Conservation (phyloP, 106 monocot species). For the Gastrodia elata region DNA sequence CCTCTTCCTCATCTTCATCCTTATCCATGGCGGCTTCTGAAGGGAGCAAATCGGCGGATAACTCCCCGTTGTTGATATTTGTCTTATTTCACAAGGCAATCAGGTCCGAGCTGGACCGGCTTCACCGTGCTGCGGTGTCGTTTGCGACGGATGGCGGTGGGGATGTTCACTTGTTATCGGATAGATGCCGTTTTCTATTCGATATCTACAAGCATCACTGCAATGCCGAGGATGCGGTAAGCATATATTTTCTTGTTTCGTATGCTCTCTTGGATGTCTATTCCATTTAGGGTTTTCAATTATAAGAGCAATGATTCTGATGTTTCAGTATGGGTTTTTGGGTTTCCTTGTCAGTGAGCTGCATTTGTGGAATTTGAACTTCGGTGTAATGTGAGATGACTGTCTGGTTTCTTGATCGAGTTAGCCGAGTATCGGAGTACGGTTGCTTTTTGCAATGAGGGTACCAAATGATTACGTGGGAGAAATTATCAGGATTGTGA, state of each 20-base stretch:
- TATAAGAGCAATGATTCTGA: neutral
- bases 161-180: slow-evolving; percentile 45
- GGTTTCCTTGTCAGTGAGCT: neutral
- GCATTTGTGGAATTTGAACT: neutral
- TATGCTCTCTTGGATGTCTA: neutral
- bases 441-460: neutral
- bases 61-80: slow-evolving; percentile 76
- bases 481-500: neutral
- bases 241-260: neutral
- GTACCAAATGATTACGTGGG: neutral
- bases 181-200: slow-evolving; percentile 62
- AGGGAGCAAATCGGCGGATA: slow-evolving; percentile 14
- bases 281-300: neutral
- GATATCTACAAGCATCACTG: slow-evolving; percentile 92
- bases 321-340: neutral
- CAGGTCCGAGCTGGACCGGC: slow-evolving; percentile 65
- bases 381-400: neutral
- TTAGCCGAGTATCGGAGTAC: neutral
- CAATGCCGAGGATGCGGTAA: slow-evolving; percentile 97
- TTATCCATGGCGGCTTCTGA: neutral
- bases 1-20: slow-evolving; percentile 8
- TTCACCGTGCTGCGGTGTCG: slow-evolving; percentile 68
- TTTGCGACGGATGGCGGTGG: slow-evolving; percentile 65
- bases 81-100: slow-evolving; percentile 91
- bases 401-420: neutral